Base-by-base conservation (phyloP, 1,284 basidiomycete species). In the Leccinum solheimii region DNA sequence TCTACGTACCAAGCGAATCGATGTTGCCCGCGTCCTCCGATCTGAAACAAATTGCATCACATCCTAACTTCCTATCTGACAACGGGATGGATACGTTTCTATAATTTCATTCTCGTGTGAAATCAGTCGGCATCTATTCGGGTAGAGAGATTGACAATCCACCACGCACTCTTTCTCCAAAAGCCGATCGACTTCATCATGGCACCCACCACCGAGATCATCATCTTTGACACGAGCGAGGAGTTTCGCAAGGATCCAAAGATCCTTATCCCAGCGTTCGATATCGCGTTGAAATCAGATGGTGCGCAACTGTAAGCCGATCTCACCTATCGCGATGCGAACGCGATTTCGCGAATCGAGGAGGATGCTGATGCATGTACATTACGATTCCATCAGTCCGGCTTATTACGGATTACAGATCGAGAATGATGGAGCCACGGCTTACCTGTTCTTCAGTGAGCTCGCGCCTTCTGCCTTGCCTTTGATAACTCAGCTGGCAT, bases 401-500 rank as follows among this genome's bases (percentile, higher is more conserved):
- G 55, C 7, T 5, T 73, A 69, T 30, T 62, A 71, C 26, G 70
- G 70, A 11, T 49, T 43, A 9, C 71, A 68, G 49, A 55, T 71
- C 55, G 64, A 71, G 19, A 32, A 65, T 26, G 19, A 48, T 48
- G 23, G 61, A 52, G 27, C 27, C 26, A 69, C 58, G 5, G 62
- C 58, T 13, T 69, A 55, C 38, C 0, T 63, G 21, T 58, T 72
- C 57, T 54, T 74, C 51, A 59, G 73, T 74, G 57, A 21, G 72
- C 57, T 36, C n/a, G 8, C n/a, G 38, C 19, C 23, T 14, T 5
- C 14, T 10, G 8, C 27, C 10, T 48, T 45, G n/a, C 34, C 23
- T 49, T 9, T 36, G 19, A 23, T 34, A 5, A 26, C 43, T 36
- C 16, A 6, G 6, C 48, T 14, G 34, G 13, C 8, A 13, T 43